phyloP scores from a whole-genome alignment of 768 basidiomycete genomes.

The Podaxis sp. region DNA sequence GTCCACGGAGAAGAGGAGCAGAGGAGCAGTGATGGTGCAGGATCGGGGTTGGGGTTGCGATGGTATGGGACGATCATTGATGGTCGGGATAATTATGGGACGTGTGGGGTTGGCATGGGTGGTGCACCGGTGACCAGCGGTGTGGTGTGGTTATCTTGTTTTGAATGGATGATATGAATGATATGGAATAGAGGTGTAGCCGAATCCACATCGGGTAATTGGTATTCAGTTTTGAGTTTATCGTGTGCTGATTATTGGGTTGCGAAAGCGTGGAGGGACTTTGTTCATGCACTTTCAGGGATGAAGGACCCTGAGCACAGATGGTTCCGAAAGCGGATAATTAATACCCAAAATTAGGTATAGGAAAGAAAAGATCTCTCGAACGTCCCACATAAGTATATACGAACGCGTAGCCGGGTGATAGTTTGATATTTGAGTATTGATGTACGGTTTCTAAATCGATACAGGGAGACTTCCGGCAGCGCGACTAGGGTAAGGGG shows the following conservation, averaged over 20 bases:
- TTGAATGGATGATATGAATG: neutral
- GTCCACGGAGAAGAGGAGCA: neutral
- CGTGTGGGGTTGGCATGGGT: neutral
- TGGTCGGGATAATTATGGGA: neutral
- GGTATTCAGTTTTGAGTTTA: too few relatives aligned
- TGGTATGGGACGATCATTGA: neutral
- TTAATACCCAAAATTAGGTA: neutral
- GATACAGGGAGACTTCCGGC: neutral
- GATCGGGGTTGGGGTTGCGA: neutral
- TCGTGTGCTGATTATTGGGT: too few relatives aligned
- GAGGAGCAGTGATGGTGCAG: neutral
- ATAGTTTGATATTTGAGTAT: neutral
- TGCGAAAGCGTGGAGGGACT: neutral
- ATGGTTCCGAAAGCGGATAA: neutral
- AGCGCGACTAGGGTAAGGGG: neutral
- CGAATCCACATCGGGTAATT: too few relatives aligned
- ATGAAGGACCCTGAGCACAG: neutral
- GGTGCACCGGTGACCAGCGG: neutral
- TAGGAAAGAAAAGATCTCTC: neutral
- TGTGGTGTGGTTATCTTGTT: neutral
- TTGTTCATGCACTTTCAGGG: neutral
- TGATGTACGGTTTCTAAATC: neutral
- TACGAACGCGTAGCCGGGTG: neutral
- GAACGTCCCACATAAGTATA: neutral
- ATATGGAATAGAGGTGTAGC: neutral